phyloP scores from a whole-genome alignment of 2,329 filamentous ascomycete genomes.

The Cercospora sp. region DNA sequence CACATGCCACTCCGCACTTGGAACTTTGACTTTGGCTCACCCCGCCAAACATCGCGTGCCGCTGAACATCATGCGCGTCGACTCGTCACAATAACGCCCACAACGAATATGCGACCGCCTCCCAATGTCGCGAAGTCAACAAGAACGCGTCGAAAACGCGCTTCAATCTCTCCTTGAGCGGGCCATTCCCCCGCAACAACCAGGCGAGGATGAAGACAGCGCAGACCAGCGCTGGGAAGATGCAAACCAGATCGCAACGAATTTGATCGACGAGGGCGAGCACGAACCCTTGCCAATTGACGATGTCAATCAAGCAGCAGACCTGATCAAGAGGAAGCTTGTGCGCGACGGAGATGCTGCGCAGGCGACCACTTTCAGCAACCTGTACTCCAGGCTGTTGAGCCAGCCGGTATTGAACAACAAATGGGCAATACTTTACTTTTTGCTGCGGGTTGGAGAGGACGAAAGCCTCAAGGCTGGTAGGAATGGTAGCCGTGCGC shows the following conservation, averaged over 20 bases:
- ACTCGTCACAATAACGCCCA: background rate
- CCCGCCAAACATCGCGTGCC: constrained; percentile 10
- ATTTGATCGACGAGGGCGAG: constrained; percentile 46
- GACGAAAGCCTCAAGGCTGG: constrained; percentile 10
- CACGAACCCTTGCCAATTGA: constrained; percentile 57
- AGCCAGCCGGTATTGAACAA: constrained; percentile 89
- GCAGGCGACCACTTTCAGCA: constrained; percentile 80
- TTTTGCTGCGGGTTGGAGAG: constrained; percentile 76
- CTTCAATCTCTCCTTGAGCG: constrained; percentile 76
- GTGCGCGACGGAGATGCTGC: constrained; percentile 70
- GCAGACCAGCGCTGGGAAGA: constrained; percentile 69
- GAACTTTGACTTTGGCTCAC: background rate
- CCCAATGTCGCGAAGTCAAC: constrained; percentile 14
- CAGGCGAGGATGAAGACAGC: constrained; percentile 65
- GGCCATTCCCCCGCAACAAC: constrained; percentile 63
- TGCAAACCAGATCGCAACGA: constrained; percentile 54
- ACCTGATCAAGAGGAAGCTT: constrained; percentile 86
- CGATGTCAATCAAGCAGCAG: constrained; percentile 87
- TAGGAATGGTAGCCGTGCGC: background rate
- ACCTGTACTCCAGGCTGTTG: constrained; percentile 83
- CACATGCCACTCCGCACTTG: constrained; percentile 2
- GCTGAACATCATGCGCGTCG: constrained; percentile 9
- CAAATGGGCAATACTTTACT: constrained; percentile 95
- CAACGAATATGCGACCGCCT: constrained; percentile 10
- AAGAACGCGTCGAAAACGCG: constrained; percentile 71